Evolutionary conservation across 2,329 filamentous ascomycete genomes (phyloP), one percentile per base, ranked within the genome.

Genomic region (Beauveria asiatica): DNA sequence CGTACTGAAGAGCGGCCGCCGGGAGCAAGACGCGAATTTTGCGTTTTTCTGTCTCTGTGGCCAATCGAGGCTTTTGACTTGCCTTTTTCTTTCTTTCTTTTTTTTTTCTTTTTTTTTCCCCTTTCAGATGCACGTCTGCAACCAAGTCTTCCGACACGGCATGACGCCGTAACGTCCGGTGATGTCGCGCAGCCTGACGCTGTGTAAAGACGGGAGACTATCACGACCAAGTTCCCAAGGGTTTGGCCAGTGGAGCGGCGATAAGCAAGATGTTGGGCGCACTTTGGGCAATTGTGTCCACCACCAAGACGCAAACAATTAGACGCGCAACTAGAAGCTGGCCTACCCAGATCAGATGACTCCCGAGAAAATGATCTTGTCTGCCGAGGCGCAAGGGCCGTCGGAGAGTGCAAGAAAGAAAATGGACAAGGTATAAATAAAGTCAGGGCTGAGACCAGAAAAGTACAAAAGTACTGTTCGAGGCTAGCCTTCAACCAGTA

Each of bases 401-500:
- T 57, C 44, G 33, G 16, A 23, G 25, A 33, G 19, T 25, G 33
- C 7, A 44, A 8, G 30, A 51, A 30, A 37, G 48, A 13, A 42
- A 23, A n/a, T 10, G 9, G 17, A 17, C 6, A 50, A 19, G 27
- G 10, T 11, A 42, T 25, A 33, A 11, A 42, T 25, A 33, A 11
- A 30, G 6, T 37, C 33, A 37, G 33, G 11, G 33, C 33, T 37
- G 19, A 33, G 8, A 55, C 13, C 33, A 42, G 37, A 27, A 37
- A 45, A 33, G 41, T 21, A 55, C 41, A 21, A 33, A 8, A 8
- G 41, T 33, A 33, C 25, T 44, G 25, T 44, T n/a, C 27, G 44
- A 57, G 54, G 54, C 54, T 57, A 57, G 54, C 30, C 54, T 57
- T 41, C 9, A 57, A 57, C 30, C 45, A 56, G 53, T 10, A 56